Evolutionary conservation across 148 eudicot genomes (phyloP).

Genomic region (Spergularia marina): DNA sequence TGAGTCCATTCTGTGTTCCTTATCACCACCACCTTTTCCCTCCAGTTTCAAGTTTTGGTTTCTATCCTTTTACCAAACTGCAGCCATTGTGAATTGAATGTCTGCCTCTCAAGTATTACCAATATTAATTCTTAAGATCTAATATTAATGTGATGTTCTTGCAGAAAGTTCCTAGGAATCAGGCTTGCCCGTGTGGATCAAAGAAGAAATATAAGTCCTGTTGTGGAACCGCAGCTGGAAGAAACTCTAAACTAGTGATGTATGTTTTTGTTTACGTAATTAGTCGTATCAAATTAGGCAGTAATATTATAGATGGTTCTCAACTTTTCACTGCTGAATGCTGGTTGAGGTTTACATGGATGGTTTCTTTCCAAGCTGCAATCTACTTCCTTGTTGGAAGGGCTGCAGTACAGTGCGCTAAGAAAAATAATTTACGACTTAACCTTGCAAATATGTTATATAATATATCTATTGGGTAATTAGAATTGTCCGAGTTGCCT

Average conservation of each 20-base stretch:
- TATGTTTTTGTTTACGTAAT: slow-evolving; percentile 33
- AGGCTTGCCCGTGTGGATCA: slow-evolving; percentile 86
- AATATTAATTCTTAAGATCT: neutral
- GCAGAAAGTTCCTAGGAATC: slow-evolving; percentile 78
- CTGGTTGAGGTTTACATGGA: neutral
- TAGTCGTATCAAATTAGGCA: neutral
- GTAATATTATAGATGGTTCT: neutral
- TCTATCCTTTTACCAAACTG: neutral
- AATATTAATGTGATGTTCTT: slow-evolving; percentile 7
- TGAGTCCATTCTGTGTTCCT: slow-evolving; percentile 15
- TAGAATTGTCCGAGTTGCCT: no score
- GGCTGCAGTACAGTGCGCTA: no score
- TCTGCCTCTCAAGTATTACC: neutral
- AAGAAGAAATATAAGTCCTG: slow-evolving; percentile 92
- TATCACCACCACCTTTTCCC: neutral
- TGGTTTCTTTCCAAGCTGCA: no score
- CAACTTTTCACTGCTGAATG: neutral
- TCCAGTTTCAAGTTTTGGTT: neutral
- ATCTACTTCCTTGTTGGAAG: no score
- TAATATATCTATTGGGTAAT: no score
- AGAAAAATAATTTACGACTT: no score
- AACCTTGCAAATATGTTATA: no score
- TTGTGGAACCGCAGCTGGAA: slow-evolving; percentile 73
- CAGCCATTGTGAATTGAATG: neutral
- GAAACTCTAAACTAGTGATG: slow-evolving; percentile 44